These are phyloP conservation scores for Ceratobasidium sp. DNA, from an alignment of 1,284 basidiomycete species.

Conservation along the genomic window DNA sequence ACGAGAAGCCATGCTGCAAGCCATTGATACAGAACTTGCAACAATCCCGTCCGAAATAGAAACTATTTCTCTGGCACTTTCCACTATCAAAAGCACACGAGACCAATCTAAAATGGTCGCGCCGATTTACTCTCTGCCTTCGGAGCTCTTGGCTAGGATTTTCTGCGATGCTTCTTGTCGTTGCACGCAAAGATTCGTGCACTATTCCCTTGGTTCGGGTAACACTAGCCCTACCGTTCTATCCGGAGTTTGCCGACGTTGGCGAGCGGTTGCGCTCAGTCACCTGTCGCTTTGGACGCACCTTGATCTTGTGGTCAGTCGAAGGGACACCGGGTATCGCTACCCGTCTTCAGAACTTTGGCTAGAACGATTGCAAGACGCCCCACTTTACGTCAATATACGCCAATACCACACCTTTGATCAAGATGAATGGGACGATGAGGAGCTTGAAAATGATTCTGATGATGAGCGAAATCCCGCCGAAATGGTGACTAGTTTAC, in stretches of 20 bases:
- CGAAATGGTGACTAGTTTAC: background rate
- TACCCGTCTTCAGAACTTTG: background rate
- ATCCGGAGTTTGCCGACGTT: background rate
- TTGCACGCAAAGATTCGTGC: background rate
- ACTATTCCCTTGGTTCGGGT: background rate
- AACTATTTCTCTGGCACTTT: background rate
- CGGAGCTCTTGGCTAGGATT: background rate
- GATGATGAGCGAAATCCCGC: background rate
- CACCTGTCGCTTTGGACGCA: background rate
- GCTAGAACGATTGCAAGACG: background rate
- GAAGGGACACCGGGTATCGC: background rate
- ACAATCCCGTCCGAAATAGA: background rate
- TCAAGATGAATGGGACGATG: background rate
- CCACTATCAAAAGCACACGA: background rate
- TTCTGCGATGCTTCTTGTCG: background rate
- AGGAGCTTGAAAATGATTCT: background rate
- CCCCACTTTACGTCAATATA: background rate
- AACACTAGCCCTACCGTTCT: background rate
- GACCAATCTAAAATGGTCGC: background rate
- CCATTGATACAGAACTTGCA: background rate
- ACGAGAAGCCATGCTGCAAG: background rate
- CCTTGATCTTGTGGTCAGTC: background rate
- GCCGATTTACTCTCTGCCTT: background rate
- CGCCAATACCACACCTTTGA: background rate
- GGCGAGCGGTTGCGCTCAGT: background rate